phyloP scores from a whole-genome alignment of 208 protist genomes.

The Naegleria gruberi region DNA sequence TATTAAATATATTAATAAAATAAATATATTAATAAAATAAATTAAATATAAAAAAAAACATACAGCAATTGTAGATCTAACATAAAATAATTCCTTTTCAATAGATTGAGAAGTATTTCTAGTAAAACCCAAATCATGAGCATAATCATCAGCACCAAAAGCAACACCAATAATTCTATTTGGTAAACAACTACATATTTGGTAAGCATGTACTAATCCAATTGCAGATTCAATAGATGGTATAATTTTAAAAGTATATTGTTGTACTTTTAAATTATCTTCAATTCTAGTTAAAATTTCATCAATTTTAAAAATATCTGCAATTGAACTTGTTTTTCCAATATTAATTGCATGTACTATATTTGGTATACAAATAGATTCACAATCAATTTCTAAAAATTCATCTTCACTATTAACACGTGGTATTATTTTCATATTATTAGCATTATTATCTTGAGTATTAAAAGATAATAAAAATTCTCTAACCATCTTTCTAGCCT shows the following conservation, averaged over 20 bases:
- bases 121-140: background rate
- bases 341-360: background rate
- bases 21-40: too few relatives aligned
- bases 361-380: background rate
- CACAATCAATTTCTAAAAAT: background rate
- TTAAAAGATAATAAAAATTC: background rate
- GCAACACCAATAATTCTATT: conserved; percentile 1
- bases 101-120: background rate
- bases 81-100: background rate
- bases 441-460: background rate
- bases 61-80: background rate
- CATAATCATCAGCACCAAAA: conserved; percentile 23
- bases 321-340: background rate
- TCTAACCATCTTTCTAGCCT: background rate
- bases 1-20: too few relatives aligned
- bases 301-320: background rate
- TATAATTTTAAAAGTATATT: background rate
- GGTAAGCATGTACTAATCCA: background rate
- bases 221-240: background rate
- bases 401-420: background rate
- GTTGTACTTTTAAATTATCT: background rate
- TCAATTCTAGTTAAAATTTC: background rate
- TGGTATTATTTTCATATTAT: background rate
- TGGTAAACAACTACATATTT: background rate
- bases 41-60: too few relatives aligned